Conservation (phyloP, 2,329 filamentous ascomycete species). For the Parastagonospora nodorum region DNA sequence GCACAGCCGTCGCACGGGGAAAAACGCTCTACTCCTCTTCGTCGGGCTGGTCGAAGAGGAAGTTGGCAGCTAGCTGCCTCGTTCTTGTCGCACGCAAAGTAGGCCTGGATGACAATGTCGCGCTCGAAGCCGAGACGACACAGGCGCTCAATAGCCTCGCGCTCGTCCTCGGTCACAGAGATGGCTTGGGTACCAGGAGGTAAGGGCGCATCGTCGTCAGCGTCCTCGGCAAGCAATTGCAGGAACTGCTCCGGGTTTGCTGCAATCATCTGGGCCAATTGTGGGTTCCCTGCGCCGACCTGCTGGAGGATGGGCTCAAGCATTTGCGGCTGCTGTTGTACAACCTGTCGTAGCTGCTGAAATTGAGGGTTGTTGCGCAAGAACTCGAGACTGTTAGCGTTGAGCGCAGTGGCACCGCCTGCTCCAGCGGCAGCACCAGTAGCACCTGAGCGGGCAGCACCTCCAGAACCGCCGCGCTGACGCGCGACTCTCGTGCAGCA, state of each 20-base stretch:
- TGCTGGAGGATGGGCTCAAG: slow-evolving; percentile 97
- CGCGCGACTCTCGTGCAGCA: slow-evolving; percentile 80
- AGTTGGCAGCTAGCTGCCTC: slow-evolving; percentile 98
- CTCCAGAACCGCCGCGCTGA: slow-evolving; percentile 51
- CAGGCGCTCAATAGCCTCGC: slow-evolving; percentile 93
- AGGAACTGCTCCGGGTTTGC: slow-evolving; percentile 93
- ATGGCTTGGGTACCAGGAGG: slow-evolving; percentile 90
- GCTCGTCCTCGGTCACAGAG: slow-evolving; percentile 91
- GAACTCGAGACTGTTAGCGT: slow-evolving; percentile 85
- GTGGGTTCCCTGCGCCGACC: slow-evolving; percentile 91
- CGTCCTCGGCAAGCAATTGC: slow-evolving; percentile 84
- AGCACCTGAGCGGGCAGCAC: slow-evolving; percentile 52
- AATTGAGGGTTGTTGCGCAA: slow-evolving; percentile 95
- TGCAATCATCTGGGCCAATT: slow-evolving; percentile 89
- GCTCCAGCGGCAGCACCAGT: slow-evolving; percentile 53
- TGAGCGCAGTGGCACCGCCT: slow-evolving; percentile 52
- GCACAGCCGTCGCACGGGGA: slow-evolving; percentile 26
- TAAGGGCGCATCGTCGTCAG: slow-evolving; percentile 79
- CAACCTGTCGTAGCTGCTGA: slow-evolving; percentile 94
- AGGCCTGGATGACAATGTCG: slow-evolving; percentile 94
- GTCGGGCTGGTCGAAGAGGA: slow-evolving; percentile 95
- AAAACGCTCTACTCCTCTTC: slow-evolving; percentile 57
- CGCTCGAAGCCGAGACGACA: slow-evolving; percentile 92
- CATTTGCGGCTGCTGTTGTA: slow-evolving; percentile 98
- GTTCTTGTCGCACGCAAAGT: slow-evolving; percentile 99